Evolutionary conservation across 208 protist species (phyloP).

Genomic region (Tritrichomonas foetus): DNA sequence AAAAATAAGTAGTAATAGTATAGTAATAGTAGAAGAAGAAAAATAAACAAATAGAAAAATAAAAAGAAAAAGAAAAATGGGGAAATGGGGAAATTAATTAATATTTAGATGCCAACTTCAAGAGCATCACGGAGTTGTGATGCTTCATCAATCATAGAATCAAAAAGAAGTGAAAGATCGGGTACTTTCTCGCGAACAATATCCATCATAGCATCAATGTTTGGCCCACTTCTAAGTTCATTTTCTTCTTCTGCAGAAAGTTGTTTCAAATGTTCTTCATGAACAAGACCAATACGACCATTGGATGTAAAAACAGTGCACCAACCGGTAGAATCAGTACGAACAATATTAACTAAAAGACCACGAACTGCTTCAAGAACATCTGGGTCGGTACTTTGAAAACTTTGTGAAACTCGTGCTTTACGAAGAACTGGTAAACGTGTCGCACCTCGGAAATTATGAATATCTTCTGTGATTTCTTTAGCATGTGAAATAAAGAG

Average conservation of each 20-base stretch:
- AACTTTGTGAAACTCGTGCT: neutral
- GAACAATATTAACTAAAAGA: neutral
- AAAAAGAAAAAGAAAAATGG: too few species aligned
- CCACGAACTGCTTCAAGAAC: neutral
- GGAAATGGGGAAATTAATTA: too few species aligned
- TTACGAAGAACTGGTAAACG: neutral
- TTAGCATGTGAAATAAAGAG: neutral
- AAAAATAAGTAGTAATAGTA: too few species aligned
- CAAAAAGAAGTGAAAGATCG: neutral
- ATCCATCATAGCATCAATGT: neutral
- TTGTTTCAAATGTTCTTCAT: neutral
- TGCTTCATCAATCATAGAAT: neutral
- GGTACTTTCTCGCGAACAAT: neutral
- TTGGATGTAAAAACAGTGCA: conserved; percentile 3
- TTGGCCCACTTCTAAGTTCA: neutral
- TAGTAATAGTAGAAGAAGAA: too few species aligned
- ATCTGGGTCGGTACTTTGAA: neutral
- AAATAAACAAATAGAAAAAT: too few species aligned
- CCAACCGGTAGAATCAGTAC: neutral
- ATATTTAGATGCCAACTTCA: too few species aligned
- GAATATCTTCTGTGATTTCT: neutral
- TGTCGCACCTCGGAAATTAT: neutral
- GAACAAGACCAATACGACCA: neutral
- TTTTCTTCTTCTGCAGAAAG: neutral
- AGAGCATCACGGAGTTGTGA: neutral